A percentile compares a stretch with the other conserved stretches of the same genome.
phyloP scores from a whole-genome alignment of 371 early-diverging fungal species.

The Lichtheimia corymbifera region DNA sequence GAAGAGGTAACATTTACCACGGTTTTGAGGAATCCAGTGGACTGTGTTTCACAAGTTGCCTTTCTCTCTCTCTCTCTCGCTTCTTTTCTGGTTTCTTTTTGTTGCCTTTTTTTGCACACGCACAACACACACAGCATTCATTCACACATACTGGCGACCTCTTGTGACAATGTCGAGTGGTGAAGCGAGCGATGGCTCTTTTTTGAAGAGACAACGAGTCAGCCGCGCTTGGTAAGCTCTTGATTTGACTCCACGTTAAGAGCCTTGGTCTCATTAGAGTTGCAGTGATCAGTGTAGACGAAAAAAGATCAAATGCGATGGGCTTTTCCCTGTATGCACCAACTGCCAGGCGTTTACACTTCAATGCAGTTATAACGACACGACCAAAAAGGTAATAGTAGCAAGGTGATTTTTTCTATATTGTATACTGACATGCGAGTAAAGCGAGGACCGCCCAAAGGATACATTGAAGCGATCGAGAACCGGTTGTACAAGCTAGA shows the following conservation, averaged over 20 bases:
- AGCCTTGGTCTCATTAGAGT: neutral
- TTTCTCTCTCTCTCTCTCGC: too few species aligned
- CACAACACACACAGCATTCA: too few species aligned
- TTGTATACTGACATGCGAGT: neutral
- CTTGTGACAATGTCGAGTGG: too few species aligned
- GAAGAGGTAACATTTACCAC: too few species aligned
- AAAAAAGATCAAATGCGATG: slow-evolving; percentile 71
- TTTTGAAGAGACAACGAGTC: slow-evolving; percentile 42
- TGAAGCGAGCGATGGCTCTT: slow-evolving; percentile 14
- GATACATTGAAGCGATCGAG: slow-evolving; percentile 77
- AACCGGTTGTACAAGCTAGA: slow-evolving; percentile 65
- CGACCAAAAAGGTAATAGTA: slow-evolving; percentile 43
- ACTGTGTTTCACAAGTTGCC: too few species aligned
- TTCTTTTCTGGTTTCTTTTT: too few species aligned
- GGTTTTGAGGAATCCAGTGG: too few species aligned
- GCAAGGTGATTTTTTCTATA: slow-evolving; percentile 5
- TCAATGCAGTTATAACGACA: slow-evolving; percentile 47
- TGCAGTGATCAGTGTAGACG: slow-evolving; percentile 58
- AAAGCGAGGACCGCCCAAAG: slow-evolving; percentile 68
- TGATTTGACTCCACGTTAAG: too few species aligned
- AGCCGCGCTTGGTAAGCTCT: slow-evolving; percentile 49
- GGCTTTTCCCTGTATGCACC: slow-evolving; percentile 50
- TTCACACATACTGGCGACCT: too few species aligned
- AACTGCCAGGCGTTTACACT: slow-evolving; percentile 44
- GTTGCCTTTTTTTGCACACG: too few species aligned